A percentile compares a stretch with the other conserved stretches of the same genome.
These are phyloP conservation scores for Xylogone sp. DNA, from an alignment of 2,329 filamentous ascomycete species.

Conservation along the genomic window DNA sequence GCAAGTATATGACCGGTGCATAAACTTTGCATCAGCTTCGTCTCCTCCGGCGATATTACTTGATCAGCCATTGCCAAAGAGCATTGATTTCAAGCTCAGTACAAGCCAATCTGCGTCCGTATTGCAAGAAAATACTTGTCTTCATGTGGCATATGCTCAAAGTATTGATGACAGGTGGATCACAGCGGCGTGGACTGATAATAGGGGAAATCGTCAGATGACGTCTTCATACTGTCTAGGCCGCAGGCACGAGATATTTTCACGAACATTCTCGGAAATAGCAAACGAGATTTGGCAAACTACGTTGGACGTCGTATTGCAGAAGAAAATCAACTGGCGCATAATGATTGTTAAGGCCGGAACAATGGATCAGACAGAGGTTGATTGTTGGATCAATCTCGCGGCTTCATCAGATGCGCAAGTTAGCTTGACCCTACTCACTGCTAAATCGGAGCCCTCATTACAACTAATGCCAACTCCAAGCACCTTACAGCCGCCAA, in stretches of 20 bases:
- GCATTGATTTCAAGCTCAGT: slow-evolving; percentile 71
- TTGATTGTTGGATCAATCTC: slow-evolving; percentile 54
- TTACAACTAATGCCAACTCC: slow-evolving; percentile 58
- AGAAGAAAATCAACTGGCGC: slow-evolving; percentile 71
- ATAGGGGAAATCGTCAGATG: slow-evolving; percentile 67
- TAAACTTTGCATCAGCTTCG: slow-evolving; percentile 49
- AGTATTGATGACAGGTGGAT: slow-evolving; percentile 77
- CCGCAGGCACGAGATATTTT: slow-evolving; percentile 48
- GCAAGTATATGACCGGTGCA: slow-evolving; percentile 76
- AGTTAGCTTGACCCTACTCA: slow-evolving; percentile 55
- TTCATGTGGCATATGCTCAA: slow-evolving; percentile 76
- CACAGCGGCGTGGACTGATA: slow-evolving; percentile 78
- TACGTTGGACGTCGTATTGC: slow-evolving; percentile 68
- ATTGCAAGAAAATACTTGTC: slow-evolving; percentile 72
- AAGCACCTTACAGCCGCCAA: slow-evolving; percentile 41
- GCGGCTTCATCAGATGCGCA: slow-evolving; percentile 47
- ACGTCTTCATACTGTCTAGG: slow-evolving; percentile 70
- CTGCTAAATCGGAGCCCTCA: slow-evolving; percentile 61
- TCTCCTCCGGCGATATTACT: slow-evolving; percentile 70
- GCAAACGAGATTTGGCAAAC: slow-evolving; percentile 74
- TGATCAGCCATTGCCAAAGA: slow-evolving; percentile 64
- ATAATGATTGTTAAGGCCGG: slow-evolving; percentile 71
- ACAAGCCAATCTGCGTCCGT: slow-evolving; percentile 67
- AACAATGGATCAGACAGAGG: slow-evolving; percentile 62
- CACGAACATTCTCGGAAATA: slow-evolving; percentile 57